Evolutionary conservation across 2,329 filamentous ascomycete species (phyloP), one percentile per base, ranked within the genome.

Genomic region (Venturia oleaginea): DNA sequence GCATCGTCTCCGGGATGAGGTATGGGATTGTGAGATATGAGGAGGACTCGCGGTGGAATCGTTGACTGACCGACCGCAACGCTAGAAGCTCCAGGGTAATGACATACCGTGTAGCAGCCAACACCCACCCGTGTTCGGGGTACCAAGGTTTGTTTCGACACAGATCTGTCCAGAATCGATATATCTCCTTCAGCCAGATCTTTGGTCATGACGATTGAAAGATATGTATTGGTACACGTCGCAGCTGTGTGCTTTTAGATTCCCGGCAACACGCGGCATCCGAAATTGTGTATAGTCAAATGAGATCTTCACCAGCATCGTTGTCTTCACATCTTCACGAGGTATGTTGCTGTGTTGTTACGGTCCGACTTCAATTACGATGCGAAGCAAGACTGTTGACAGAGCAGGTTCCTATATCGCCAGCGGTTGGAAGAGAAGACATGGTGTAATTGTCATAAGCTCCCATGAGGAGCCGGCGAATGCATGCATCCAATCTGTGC

Each of bases 271-370:
- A 34, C 27, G 10, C 51, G 30, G 51, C 51, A 51, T 51, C 46
- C 46, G 46, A 51, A 15, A 51, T 51, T 22, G 24, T 27, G 27
- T 51, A 51, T 51, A n/a, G n/a, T n/a, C n/a, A n/a, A n/a, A n/a
- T 51, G 46, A 15, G 27, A 22, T 51, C 22, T 15, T 51, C 46
- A 27, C 22, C 46, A 27, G 46, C 11, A 24, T 15, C 24, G 15
- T 51, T 6, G 46, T 4, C 2, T 10, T 51, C 22, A 34, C 6
- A 30, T 40, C 34, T 37, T 60, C 59, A 51, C 46, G 4, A 60
- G 13, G n/a, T 11, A 61, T 76, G 72, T 76, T 65, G 70, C 72
- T 71, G 64, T 70, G 71, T 69, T 75, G 70, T 76, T 76, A 76
- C 75, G 69, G 71, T 60, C 75, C 69, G 69, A 65, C 69, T 68